Conservation (phyloP, 2,329 filamentous ascomycete species). For the Neurospora crassa region DNA sequence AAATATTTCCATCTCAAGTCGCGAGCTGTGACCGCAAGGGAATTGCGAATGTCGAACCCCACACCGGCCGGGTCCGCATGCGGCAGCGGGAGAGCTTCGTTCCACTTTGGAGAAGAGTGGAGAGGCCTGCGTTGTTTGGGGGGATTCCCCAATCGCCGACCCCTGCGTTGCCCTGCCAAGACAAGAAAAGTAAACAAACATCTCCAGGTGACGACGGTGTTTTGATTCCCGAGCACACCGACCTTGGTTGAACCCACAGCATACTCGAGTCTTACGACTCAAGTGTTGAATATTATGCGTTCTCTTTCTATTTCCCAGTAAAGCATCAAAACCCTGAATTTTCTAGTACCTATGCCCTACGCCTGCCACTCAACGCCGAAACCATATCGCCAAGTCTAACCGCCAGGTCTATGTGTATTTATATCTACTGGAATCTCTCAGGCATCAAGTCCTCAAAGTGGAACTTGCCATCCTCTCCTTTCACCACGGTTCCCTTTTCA, state of each 20-base stretch:
- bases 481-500: conserved; percentile 79
- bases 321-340: background rate
- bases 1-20: background rate
- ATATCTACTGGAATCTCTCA: conserved; percentile 30
- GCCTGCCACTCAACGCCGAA: background rate
- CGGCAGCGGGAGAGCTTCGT: background rate
- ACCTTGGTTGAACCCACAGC: background rate
- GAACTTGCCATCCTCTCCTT: conserved; percentile 61
- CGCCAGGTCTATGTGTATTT: background rate
- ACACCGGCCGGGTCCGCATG: background rate
- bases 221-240: background rate
- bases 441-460: conserved; percentile 48
- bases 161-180: background rate
- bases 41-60: background rate
- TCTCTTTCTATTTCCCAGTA: background rate
- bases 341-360: background rate
- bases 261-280: background rate
- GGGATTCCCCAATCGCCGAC: background rate
- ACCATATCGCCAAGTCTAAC: background rate
- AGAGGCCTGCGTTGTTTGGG: background rate
- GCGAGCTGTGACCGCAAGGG: background rate
- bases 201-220: background rate
- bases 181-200: background rate
- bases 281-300: background rate
- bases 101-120: background rate